Evolutionary conservation across 805 yeast genomes (phyloP), one percentile per base, ranked within the genome.

Genomic region (Barnettozyma californica): DNA sequence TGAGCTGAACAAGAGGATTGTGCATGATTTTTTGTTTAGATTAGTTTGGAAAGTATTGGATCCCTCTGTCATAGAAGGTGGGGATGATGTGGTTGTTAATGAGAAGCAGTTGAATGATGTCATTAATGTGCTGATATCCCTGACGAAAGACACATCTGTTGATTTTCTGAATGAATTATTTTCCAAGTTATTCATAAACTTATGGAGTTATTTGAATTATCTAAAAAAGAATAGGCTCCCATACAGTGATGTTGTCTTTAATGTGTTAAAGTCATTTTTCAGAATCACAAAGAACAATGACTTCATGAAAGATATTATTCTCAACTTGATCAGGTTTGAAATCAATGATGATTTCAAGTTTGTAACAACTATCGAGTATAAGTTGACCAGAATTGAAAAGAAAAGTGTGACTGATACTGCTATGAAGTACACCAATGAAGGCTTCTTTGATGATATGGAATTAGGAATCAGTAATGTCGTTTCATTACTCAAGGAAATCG

Each of bases 91-190:
- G 0, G 54, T 76, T 1, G 72, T 75, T 0, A 46, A 68, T 7
- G 84, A 78, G 44, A 68, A 71, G 18, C 71, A 73, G 4, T 61
- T 86, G 18, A 84, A 85, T 56, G 82, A 84, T 61, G 69, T 72
- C 5, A 68, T 86, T 20, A 84, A 84, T 61, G 87, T 84, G 0
- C 54, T 84, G n/a, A 63, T 84, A 1, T 81, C 92, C 0, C 56
- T 87, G 9, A 67, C 83, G 0, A 80, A 80, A 55, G 74, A 72
- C 41, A 54, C 71, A 0, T 61, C 69, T 1, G 49, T 52, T 0
- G 70, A 66, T 4, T 58, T 78, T 14, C 48, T 75, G 9, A 52
- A 53, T 16, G 65, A 58, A 11, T 46, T 78, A 21, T 59, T 56
- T 45, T 46, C 57, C 9, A 47, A 45, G 25, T 64, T 70, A 41